Conservation (phyloP, 2,329 filamentous ascomycete species). For the Fusarium austroafricanum region DNA sequence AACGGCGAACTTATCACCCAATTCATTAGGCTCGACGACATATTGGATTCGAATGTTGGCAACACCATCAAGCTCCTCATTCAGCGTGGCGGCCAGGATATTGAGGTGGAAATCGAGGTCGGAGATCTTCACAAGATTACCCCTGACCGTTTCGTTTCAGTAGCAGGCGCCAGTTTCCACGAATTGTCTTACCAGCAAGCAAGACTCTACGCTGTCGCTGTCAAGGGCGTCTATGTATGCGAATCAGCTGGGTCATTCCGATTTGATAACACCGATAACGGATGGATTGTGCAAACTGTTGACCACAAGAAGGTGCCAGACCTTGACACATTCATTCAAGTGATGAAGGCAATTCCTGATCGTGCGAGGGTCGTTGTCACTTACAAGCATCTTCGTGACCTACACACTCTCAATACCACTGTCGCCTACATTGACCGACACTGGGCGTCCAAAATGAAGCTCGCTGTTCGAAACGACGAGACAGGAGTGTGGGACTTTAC, state of each 20-base stretch:
- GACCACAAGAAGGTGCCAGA: slow-evolving; percentile 93
- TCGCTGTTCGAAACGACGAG: slow-evolving; percentile 89
- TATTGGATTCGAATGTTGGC: slow-evolving; percentile 88
- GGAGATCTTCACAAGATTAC: slow-evolving; percentile 95
- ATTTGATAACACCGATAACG: slow-evolving; percentile 89
- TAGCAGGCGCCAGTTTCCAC: slow-evolving; percentile 95
- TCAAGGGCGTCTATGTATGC: slow-evolving; percentile 93
- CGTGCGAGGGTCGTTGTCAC: slow-evolving; percentile 88
- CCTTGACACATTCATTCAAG: slow-evolving; percentile 87
- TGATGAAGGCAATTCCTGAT: slow-evolving; percentile 88
- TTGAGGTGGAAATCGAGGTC: slow-evolving; percentile 86
- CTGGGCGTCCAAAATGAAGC: slow-evolving; percentile 94
- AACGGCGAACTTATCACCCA: slow-evolving; percentile 94
- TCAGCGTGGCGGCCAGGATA: slow-evolving; percentile 87
- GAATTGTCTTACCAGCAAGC: slow-evolving; percentile 97
- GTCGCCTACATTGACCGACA: slow-evolving; percentile 95
- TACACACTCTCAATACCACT: slow-evolving; percentile 93
- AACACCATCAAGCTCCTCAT: slow-evolving; percentile 82
- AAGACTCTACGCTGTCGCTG: slow-evolving; percentile 91
- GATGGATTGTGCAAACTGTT: slow-evolving; percentile 92
- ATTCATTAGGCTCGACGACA: slow-evolving; percentile 90
- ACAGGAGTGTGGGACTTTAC: slow-evolving; percentile 95
- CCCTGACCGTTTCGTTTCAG: slow-evolving; percentile 93
- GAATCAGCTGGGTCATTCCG: slow-evolving; percentile 96
- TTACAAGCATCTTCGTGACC: slow-evolving; percentile 93